Base-by-base conservation (phyloP, 768 basidiomycete genomes). In the Tricholoma saponaceum region DNA sequence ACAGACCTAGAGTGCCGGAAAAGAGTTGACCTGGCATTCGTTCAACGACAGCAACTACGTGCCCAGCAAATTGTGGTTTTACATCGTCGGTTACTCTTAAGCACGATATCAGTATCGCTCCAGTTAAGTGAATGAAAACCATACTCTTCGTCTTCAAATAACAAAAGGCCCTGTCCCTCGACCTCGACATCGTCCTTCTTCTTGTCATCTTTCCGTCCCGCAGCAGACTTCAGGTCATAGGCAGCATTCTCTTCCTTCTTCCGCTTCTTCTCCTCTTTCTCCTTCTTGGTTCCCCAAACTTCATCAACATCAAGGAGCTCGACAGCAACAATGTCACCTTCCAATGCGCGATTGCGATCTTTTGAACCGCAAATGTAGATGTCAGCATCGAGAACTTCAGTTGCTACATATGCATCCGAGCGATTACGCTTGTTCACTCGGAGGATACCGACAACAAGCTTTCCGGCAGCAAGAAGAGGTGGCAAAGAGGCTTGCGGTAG, bases 181-280 rank as follows among this genome's bases (percentile, higher is more conserved):
- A 99, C 97, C 71, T 99, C 97, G 28, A 99, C 96, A 67, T 98
- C 97, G 66, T 99, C 97, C 77, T 98, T 98, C 83, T 98, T 98
- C 86, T 99, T 99, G 78, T 98, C 96, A 67, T 95, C 92, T 75
- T 92, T 95, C 64, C 92, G 84, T 58, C 86, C 89, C 33, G 78
- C 82, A 43, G 75, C 79, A 5, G 85, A 79, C 71, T 87, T 92
- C 55, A 88, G 69, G 67, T 98, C 96, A 71, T 95, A 98, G 0
- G 95, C 92, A 26, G 94, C 88, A 69, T 95, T 97, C 76, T 98
- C 97, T 76, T 98, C 97, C 83, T 99, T 99, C 78, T 98, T 98
- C 68, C 96, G 83, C 79, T 99, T 98, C 87, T 99, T 99, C 79
- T 98, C 97, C 72, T 98, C 97, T 76, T 99, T 99, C 77, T 99